Conservation (phyloP, 176 grass and related monocot species). For the Carex cristatella region DNA sequence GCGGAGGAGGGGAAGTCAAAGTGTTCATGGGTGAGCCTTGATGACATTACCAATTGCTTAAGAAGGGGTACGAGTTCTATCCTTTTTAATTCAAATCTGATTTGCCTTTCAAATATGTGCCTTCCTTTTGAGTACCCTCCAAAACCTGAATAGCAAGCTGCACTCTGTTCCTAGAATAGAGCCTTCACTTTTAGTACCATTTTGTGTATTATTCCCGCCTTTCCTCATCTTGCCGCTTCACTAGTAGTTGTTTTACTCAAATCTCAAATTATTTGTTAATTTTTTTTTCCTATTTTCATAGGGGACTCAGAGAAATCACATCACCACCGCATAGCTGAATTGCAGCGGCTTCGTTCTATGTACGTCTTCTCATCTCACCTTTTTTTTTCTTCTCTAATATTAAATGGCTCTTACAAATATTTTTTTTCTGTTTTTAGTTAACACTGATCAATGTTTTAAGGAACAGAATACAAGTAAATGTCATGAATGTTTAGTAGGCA, state of each 20-base stretch:
- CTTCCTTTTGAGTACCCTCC: background rate
- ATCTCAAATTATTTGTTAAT: constrained; percentile 20
- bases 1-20: constrained; percentile 97
- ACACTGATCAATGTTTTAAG: background rate
- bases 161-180: background rate
- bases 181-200: background rate
- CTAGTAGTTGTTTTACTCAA: constrained; percentile 15
- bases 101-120: background rate
- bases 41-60: constrained; percentile 95
- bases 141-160: background rate
- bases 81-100: background rate
- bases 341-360: constrained; percentile 92
- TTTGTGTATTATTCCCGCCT: background rate
- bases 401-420: background rate
- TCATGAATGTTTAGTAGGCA: background rate
- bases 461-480: background rate
- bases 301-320: constrained; percentile 96
- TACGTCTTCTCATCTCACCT: constrained; percentile 19
- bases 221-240: background rate
- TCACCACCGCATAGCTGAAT: constrained; percentile 75
- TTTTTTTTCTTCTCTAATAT: background rate
- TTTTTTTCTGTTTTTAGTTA: background rate
- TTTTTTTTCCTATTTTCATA: constrained; percentile 29
- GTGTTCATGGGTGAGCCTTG: constrained; percentile 99
- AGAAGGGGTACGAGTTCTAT: constrained; percentile 53